phyloP scores from a whole-genome alignment of 192 early-diverging fungal species.

The Entomortierella parvispora region DNA sequence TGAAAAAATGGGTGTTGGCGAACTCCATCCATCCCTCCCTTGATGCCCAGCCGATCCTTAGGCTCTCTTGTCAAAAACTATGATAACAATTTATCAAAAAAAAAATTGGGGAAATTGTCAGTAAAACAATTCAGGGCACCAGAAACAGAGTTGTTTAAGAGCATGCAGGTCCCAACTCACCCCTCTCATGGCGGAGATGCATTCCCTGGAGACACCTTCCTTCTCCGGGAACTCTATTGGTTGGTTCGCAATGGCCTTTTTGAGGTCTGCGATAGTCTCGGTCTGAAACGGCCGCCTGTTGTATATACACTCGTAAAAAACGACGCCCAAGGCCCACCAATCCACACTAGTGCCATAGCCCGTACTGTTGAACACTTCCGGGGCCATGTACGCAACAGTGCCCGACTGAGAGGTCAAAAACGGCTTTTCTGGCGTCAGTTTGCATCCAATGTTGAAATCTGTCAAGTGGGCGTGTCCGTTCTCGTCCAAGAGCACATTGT shows the following conservation, averaged over 20 bases:
- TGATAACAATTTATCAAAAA: neutral
- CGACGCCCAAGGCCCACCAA: constrained; percentile 95
- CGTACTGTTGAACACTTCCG: constrained; percentile 70
- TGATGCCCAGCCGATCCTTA: constrained; percentile 58
- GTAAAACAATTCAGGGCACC: neutral
- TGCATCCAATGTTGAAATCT: constrained; percentile 96
- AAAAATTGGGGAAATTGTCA: neutral
- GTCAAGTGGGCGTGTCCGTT: constrained; percentile 90
- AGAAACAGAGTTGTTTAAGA: neutral
- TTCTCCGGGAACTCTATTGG: constrained; percentile 73
- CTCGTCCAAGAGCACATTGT: constrained; percentile 84
- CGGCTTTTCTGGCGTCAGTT: constrained; percentile 65
- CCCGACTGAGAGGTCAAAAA: constrained; percentile 86
- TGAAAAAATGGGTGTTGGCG: constrained; percentile 64
- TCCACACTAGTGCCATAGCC: constrained; percentile 90
- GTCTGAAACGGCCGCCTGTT: constrained; percentile 74
- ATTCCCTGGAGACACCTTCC: constrained; percentile 67
- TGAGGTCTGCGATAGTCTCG: constrained; percentile 67
- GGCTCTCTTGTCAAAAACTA: constrained; percentile 68
- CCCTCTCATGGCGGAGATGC: constrained; percentile 75
- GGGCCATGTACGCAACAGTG: constrained; percentile 93
- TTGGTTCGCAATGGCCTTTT: constrained; percentile 71
- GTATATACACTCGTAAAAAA: constrained; percentile 90
- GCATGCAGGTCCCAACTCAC: no score
- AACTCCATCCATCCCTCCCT: constrained; percentile 55